These are phyloP conservation scores for Boletus pseudo-olivaceus DNA, from an alignment of 768 basidiomycete genomes.

Conservation along the genomic window DNA sequence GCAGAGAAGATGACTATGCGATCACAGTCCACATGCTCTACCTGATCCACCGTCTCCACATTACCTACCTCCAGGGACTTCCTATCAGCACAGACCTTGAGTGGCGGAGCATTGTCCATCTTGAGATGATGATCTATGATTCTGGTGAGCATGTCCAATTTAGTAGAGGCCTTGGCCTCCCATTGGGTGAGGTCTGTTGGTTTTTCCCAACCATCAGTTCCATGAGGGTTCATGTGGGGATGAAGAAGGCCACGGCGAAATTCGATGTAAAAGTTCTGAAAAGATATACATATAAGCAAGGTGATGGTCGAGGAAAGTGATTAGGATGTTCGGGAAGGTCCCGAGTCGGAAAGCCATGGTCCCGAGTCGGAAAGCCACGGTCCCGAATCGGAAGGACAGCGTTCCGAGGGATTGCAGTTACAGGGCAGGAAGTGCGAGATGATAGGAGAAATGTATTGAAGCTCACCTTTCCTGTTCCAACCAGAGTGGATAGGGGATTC, in stretches of 20 bases:
- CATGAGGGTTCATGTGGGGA: not conserved
- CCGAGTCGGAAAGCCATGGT: too few species aligned
- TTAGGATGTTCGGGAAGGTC: too few species aligned
- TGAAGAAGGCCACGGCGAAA: not conserved
- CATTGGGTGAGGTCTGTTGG: not conserved
- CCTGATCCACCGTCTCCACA: not conserved
- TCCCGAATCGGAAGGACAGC: too few species aligned
- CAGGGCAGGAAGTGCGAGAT: too few species aligned
- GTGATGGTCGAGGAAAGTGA: too few species aligned
- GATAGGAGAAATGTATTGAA: too few species aligned
- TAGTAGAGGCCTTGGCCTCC: not conserved
- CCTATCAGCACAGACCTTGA: not conserved
- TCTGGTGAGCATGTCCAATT: not conserved
- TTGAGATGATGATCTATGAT: not conserved
- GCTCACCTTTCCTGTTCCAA: not conserved
- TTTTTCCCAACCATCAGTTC: not conserved
- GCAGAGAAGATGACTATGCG: not conserved
- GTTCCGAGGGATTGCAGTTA: too few species aligned
- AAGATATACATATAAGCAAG: too few species aligned
- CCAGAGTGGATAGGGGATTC: not conserved
- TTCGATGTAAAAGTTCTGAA: conserved; percentile 2
- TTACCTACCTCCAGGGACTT: not conserved
- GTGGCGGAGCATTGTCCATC: not conserved
- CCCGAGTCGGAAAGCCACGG: too few species aligned
- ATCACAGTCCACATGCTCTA: not conserved